Percentiles rank a stretch among this genome's conserved stretches.
phyloP scores from a whole-genome alignment of 2,329 filamentous ascomycete genomes.

The Nemania serpens region DNA sequence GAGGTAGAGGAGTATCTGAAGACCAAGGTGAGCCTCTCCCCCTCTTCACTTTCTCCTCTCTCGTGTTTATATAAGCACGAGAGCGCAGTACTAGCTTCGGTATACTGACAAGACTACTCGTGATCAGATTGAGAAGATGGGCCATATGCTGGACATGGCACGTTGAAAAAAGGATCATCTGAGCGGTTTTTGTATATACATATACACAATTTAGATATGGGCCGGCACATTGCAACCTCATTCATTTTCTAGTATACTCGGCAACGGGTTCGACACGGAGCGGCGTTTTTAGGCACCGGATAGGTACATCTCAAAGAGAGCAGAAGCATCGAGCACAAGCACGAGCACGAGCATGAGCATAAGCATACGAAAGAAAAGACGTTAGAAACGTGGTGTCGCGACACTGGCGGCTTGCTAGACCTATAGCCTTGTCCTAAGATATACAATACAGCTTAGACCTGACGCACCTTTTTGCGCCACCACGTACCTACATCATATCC shows the following conservation, averaged over 20 bases:
- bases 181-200: constrained; percentile 7
- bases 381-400: neutral
- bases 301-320: neutral
- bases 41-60: neutral
- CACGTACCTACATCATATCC: neutral
- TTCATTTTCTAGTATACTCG: neutral
- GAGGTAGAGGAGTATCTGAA: constrained; percentile 94
- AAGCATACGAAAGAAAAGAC: neutral
- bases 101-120: constrained; percentile 8
- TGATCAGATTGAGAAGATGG: constrained; percentile 81
- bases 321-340: neutral
- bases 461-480: neutral
- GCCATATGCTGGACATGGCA: constrained; percentile 72
- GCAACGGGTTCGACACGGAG: constrained; percentile 4
- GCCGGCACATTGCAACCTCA: neutral
- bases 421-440: neutral
- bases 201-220: constrained; percentile 9
- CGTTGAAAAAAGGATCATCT: constrained; percentile 4
- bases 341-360: too few species aligned
- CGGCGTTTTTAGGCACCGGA: constrained; percentile 22
- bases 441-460: neutral
- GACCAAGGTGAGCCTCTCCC: constrained; percentile 73
- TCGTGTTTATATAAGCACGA: neutral
- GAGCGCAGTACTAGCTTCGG: neutral
- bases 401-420: neutral